Evolutionary conservation across 2,329 filamentous ascomycete species (phyloP), one percentile per base, ranked within the genome.

Genomic region (Clonostachys rosea): DNA sequence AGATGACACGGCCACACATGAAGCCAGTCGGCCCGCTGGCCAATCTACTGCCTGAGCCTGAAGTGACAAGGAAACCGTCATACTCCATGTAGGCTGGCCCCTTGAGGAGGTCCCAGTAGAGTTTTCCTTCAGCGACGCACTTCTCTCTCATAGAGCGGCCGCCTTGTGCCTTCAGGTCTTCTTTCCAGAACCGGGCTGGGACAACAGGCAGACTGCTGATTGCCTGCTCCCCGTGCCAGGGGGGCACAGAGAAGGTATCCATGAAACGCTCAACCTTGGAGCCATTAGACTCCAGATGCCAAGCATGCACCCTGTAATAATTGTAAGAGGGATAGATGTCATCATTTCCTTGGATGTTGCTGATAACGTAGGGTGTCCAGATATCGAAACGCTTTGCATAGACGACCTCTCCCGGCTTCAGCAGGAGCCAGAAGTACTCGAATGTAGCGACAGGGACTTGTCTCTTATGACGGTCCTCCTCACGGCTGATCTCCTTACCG

Each of bases 61-160:
- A 60, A 43, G 62, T 61, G 24, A 67, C 65, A 6, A 74, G 57
- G 16, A 58, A 57, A 5, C 72, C 73, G 11, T 73, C 66, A 16
- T 76, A 74, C 7, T 71, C 64, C 64, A 70, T 74, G 49, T 75
- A 75, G 0, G 60, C 65, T 1, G 72, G 72, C 10, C 62, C 61
- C 52, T 75, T 68, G 20, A 69, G 59, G 7, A 77, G 64, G 14
- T 73, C 68, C 73, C 74, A 77, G 58, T 68, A 72, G n/a, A 64
- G 43, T 54, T 62, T 69, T 9, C 74, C 74, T 11, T 74, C 59
- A 20, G 56, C 56, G 46, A 74, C 60, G 43, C 67, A 66, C 53
- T 64, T 65, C 50, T 67, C 58, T 6, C 58, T 56, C 54, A 68
- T 66, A n/a, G 59, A 50, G 17, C 55, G 46, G n/a, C 60, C 59